A percentile compares a stretch with the other conserved stretches of the same genome.
Evolutionary conservation across 805 yeast genomes (phyloP).

Genomic region (Myxozyma mucilagina): DNA sequence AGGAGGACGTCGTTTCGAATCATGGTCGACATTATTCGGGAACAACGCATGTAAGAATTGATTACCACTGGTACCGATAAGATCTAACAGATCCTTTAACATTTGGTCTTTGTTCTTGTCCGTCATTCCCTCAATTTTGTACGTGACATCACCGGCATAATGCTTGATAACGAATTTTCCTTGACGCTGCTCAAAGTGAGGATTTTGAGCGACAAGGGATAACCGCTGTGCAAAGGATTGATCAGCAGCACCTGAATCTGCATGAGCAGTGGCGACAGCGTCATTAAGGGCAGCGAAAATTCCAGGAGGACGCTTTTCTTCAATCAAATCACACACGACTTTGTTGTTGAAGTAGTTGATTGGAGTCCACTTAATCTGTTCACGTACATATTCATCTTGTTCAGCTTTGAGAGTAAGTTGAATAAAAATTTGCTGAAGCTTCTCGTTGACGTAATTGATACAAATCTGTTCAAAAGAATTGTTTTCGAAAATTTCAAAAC

Average conservation of each 20-base stretch:
- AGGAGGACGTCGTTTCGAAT: conserved; percentile 80
- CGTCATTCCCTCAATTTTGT: conserved; percentile 85
- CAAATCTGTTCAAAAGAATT: conserved; percentile 96
- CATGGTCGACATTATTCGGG: conserved; percentile 66
- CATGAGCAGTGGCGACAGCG: conserved; percentile 97
- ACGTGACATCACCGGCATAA: conserved; percentile 98
- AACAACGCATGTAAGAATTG: conserved; percentile 59
- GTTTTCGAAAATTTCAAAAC: conserved; percentile 93
- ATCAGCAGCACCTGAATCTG: conserved; percentile 94
- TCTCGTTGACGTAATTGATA: conserved; percentile 90
- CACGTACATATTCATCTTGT: conserved; percentile 95
- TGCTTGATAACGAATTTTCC: conserved; percentile 88
- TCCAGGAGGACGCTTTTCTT: conserved; percentile 92
- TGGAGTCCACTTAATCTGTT: conserved; percentile 96
- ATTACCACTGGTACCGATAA: conserved; percentile 71
- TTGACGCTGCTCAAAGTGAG: conserved; percentile 86
- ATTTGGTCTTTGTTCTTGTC: conserved; percentile 95
- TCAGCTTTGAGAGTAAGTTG: conserved; percentile 94
- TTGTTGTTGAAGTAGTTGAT: conserved; percentile 94
- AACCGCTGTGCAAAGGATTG: conserved; percentile 92
- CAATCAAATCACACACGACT: conserved; percentile 95
- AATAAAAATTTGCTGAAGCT: conserved; percentile 93
- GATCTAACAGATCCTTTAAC: conserved; percentile 80
- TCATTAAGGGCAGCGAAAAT: conserved; percentile 94
- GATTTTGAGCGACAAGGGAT: conserved; percentile 75